Percentiles rank a stretch among this genome's conserved stretches.
Conservation (phyloP, 2,329 filamentous ascomycete genomes). For the Exophiala aquamarina region DNA sequence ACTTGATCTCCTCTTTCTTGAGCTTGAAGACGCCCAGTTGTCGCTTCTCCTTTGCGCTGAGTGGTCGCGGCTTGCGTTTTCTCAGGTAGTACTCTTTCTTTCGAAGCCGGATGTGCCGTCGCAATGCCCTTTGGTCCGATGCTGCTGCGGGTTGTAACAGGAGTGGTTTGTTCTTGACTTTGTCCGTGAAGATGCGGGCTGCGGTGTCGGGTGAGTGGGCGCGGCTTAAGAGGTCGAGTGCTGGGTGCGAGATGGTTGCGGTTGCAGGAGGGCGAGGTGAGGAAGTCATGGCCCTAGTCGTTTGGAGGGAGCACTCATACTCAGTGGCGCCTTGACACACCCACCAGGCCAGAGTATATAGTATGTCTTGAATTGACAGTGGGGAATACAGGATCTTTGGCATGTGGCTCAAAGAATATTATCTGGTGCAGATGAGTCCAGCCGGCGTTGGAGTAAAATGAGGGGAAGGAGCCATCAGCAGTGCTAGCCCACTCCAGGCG, state of each 20-base stretch:
- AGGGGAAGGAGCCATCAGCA: too few species aligned
- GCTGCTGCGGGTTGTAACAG: constrained; percentile 59
- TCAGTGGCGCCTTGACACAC: too few species aligned
- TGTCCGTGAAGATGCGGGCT: constrained; percentile 73
- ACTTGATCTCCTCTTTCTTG: constrained; percentile 66
- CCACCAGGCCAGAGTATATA: too few species aligned
- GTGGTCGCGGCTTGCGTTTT: constrained; percentile 61
- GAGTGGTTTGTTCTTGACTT: constrained; percentile 78
- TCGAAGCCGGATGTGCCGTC: constrained; percentile 52
- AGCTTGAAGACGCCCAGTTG: constrained; percentile 72
- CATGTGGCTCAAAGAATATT: too few species aligned
- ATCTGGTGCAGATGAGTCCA: too few species aligned
- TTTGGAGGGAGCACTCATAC: not conserved
- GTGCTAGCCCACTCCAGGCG: too few species aligned
- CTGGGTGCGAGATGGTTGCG: constrained; percentile 40
- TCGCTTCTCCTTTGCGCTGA: constrained; percentile 79
- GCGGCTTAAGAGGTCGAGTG: constrained; percentile 67
- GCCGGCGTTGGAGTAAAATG: too few species aligned
- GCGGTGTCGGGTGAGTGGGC: constrained; percentile 76
- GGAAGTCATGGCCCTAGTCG: constrained; percentile 3
- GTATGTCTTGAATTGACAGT: too few species aligned
- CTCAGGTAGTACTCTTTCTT: constrained; percentile 47
- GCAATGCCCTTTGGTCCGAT: constrained; percentile 57
- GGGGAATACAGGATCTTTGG: too few species aligned
- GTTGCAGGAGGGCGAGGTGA: constrained; percentile 1